Evolutionary conservation across 108 stramenopile genomes (phyloP).

Genomic region (Nannochloropsis oceanica): DNA sequence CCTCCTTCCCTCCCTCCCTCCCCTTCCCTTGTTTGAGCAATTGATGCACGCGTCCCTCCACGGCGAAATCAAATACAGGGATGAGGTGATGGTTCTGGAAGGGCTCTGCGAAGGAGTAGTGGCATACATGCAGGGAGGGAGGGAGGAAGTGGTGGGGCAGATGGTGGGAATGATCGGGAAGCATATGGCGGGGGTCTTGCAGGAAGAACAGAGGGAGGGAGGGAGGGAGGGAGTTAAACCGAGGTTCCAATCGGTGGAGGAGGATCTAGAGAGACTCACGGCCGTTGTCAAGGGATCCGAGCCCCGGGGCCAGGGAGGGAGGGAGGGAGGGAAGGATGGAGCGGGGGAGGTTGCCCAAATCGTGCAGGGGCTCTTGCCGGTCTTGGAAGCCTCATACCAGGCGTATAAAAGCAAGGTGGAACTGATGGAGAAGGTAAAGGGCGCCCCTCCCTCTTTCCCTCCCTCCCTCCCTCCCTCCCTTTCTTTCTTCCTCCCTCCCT

Average conservation of each 20-base stretch:
- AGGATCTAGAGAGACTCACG: neutral
- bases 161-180: neutral
- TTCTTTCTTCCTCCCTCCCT: neutral
- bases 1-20: neutral
- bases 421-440: neutral
- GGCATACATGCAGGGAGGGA: neutral
- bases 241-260: neutral
- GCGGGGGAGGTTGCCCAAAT: neutral
- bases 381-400: neutral
- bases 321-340: neutral
- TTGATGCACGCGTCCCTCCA: neutral
- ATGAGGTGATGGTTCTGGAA: neutral
- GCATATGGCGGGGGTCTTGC: neutral
- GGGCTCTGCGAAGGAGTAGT: neutral
- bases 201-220: neutral
- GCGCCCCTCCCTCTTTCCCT: neutral
- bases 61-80: neutral
- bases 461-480: neutral
- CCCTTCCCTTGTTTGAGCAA: neutral
- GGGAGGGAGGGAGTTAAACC: neutral
- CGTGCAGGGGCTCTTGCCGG: neutral
- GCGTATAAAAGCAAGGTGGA: neutral
- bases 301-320: neutral
- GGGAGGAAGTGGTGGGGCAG: constrained; percentile 7
- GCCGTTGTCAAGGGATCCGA: neutral